Base-by-base conservation (phyloP, 1,139 yeast species). In the Kodamaea anthophila region DNA sequence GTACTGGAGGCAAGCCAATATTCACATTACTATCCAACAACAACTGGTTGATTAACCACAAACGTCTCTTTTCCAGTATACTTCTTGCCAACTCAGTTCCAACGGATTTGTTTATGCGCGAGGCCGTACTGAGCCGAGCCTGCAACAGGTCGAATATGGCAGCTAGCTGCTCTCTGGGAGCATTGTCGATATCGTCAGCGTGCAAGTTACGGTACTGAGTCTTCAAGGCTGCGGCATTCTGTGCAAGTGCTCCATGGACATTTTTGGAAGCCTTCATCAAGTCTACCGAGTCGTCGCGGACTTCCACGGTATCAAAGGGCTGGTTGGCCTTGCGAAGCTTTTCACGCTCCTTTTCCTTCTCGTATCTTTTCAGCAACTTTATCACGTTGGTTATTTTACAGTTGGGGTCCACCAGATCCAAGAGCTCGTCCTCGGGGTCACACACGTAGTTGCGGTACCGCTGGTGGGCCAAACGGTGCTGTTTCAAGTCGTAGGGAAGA, bases 31-130 rank as follows among this genome's bases (percentile, higher is more conserved):
- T 66, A 45, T 79, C 81, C 24, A 82, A 44, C 14, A 80, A 48
- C 18, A 62, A 42, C 46, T 83, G 88, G 41, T 76, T 81, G 15
- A 65, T 63, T 4, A 65, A 41, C 80, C 84, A 76, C 24, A 67
- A 52, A 28, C 55, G 54, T 30, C 74, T 49, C 36, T 67, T 66
- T 27, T 62, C 58, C 16, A 50, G 42, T 9, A 62, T 53, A 5
- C 65, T 46, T 4, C 44, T 41, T 2, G 55, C 49, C 21, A 77
- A 57, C 35, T 73, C 67, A 4, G 43, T 43, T 9, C 62, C 60
- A 21, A 80, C 61, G 10, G 70, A 42, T 28, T 59, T 51, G 33
- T 73, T 65, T 13, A 77, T 60, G 33, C 65, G 69, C n/a, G 55
- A 39, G 3, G 77, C 65, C 51, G 85, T 77, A 20, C 31, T 32